These are phyloP conservation scores for Penstemon davidsonii DNA, from an alignment of 257 asterid species.

Conservation along the genomic window DNA sequence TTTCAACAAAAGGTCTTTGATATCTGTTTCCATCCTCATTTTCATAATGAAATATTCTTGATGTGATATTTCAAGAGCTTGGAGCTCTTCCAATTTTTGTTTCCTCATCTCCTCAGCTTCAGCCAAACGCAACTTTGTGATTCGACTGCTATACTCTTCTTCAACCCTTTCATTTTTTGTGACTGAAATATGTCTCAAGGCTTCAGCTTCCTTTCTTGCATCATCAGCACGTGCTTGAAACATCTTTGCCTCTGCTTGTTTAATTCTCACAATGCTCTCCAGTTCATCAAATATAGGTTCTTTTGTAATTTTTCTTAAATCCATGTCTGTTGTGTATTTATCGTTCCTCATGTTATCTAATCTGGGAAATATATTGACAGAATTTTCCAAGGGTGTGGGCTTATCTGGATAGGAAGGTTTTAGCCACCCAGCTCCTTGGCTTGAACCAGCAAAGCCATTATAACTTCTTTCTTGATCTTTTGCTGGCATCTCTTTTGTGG, in stretches of 20 bases:
- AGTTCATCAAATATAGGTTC: constrained; percentile 75
- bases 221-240: constrained; percentile 89
- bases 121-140: constrained; percentile 62
- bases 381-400: constrained; percentile 52
- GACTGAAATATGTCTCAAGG: constrained; percentile 64
- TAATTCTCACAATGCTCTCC: constrained; percentile 88
- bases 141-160: constrained; percentile 67
- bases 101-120: constrained; percentile 93
- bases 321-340: constrained; percentile 38
- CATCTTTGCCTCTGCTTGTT: constrained; percentile 91
- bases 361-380: constrained; percentile 41
- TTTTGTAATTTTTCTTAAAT: constrained; percentile 44
- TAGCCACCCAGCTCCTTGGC: constrained; percentile 69
- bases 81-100: constrained; percentile 83
- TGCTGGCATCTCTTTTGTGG: constrained; percentile 47
- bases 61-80: constrained; percentile 61
- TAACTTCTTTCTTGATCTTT: constrained; percentile 46
- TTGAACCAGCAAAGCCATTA: constrained; percentile 53
- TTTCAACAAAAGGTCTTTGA: constrained; percentile 81
- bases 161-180: constrained; percentile 71
- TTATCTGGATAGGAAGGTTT: constrained; percentile 50
- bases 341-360: constrained; percentile 46
- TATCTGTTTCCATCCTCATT: constrained; percentile 87
- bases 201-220: constrained; percentile 87
- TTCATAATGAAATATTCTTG: constrained; percentile 84